Evolutionary conservation across 495 filamentous ascomycete genomes (phyloP), one percentile per base, ranked within the genome.

Genomic region (Aspergillus ostianus): DNA sequence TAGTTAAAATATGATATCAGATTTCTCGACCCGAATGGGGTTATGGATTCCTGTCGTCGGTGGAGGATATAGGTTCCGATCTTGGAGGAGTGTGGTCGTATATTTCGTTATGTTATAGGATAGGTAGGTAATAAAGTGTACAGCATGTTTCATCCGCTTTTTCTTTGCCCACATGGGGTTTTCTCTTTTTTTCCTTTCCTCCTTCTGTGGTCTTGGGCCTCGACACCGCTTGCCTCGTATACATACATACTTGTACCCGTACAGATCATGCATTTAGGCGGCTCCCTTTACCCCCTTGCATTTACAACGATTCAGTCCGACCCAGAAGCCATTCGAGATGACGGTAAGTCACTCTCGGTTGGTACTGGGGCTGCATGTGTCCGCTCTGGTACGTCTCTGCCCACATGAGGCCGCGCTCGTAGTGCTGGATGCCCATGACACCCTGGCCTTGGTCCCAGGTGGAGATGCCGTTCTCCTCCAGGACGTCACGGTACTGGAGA

Each of bases 341-440:
- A 4, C 89, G 74, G 65, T 89, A 94, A 3, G 84, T 75, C 10
- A 80, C 83, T 5, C 78, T 72, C 3, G 89, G 87, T 62, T 86
- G 83, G 63, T 84, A 89, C 68, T 86, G 77, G 3, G 89, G 87
- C 52, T 86, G 73, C 85, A 88, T 89, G 53, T 79, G 89, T 1
- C 89, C 89, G 9, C 81, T 73, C 57, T 84, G 73, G 50, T 79
- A 80, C 9, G 88, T 79, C 62, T 81, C 77, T 10, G 83, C 81
- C 67, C 79, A 92, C 57, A 90, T 92, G 46, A 93, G 75, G 0
- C 87, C 88, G 21, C 90, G 79, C 78, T 92, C 90, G 21, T 82
- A 85, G 57, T 85, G 82, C 64, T 82, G 78, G 2, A 80, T 82
- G 4, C 90, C 90, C 60, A 88, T 80, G 10, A 84, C 71, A 19